These are phyloP conservation scores for Lactifluus subvellereus DNA, from an alignment of 768 basidiomycete genomes.

Conservation along the genomic window DNA sequence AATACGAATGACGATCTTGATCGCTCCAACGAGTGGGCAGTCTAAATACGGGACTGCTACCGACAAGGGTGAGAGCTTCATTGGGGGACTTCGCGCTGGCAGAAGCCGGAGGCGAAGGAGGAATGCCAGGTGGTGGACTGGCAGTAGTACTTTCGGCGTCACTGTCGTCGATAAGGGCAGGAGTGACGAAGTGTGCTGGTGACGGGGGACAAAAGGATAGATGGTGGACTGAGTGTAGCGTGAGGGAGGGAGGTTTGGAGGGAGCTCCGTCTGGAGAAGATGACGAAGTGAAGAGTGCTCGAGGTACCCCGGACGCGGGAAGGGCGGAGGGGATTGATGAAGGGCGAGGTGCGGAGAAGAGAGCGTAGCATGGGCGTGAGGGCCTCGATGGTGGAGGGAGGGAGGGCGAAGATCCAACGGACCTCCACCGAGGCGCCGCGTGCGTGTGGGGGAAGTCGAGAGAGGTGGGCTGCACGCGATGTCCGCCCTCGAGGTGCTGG, in stretches of 20 bases:
- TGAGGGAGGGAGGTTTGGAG: slow-evolving; percentile 36
- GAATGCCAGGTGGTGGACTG: slow-evolving; percentile 25
- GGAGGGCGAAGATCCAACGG: slow-evolving; percentile 19
- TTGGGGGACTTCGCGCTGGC: slow-evolving; percentile 17
- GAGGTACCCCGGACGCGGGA: slow-evolving; percentile 67
- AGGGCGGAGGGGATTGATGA: slow-evolving; percentile 36
- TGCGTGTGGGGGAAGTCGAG: slow-evolving; percentile 40
- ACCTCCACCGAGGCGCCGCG: slow-evolving; percentile 43
- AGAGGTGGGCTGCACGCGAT: slow-evolving; percentile 40
- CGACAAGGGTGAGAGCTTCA: slow-evolving; percentile 19
- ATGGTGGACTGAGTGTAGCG: slow-evolving; percentile 19
- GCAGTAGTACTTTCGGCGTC: slow-evolving; percentile 26
- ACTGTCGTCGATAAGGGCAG: slow-evolving; percentile 22
- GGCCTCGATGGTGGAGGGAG: slow-evolving; percentile 14
- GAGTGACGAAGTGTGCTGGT: slow-evolving; percentile 38
- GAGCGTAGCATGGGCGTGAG: slow-evolving; percentile 29
- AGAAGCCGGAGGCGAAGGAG: slow-evolving; percentile 8
- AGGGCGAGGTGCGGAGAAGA: slow-evolving; percentile 30
- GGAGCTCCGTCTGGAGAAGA: slow-evolving; percentile 51
- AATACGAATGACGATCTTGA: slow-evolving; percentile 49
- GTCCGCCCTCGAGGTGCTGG: slow-evolving; percentile 33
- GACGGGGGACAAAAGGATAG: slow-evolving; percentile 25
- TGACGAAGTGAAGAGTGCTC: slow-evolving; percentile 71
- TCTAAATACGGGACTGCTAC: slow-evolving; percentile 37
- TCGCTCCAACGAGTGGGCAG: slow-evolving; percentile 80